These are phyloP conservation scores for Sporothrix humicola DNA, from an alignment of 2,329 filamentous ascomycete genomes.

Conservation along the genomic window DNA sequence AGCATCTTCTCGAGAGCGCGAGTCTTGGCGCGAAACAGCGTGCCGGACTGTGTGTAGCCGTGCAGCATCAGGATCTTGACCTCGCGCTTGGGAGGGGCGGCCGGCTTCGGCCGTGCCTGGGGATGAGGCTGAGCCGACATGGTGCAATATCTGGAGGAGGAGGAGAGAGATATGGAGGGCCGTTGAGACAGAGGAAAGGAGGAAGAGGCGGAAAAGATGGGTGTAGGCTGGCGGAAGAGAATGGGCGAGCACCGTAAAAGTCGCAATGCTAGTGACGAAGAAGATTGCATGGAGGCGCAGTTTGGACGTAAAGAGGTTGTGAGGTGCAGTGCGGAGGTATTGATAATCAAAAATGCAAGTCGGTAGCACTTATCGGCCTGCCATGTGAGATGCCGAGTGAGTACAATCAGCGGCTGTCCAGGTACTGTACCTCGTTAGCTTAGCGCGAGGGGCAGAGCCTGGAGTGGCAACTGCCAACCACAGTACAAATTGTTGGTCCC, in stretches of 20 bases:
- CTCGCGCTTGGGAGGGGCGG: conserved; percentile 52
- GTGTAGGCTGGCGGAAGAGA: neutral
- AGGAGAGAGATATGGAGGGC: neutral
- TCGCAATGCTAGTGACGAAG: neutral
- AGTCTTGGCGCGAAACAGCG: conserved; percentile 85
- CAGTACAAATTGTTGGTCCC: too few relatives aligned
- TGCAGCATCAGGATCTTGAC: conserved; percentile 80
- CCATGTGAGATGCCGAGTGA: conserved; percentile 1
- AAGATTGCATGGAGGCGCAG: neutral
- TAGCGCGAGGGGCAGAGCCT: conserved; percentile 13
- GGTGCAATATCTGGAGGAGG: neutral
- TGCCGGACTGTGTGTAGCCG: conserved; percentile 88
- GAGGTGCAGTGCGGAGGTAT: neutral
- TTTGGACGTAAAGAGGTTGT: neutral
- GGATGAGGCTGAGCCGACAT: conserved; percentile 23
- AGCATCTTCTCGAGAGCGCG: conserved; percentile 84
- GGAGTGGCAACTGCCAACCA: neutral
- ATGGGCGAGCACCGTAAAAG: neutral
- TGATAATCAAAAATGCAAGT: neutral
- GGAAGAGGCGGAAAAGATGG: too few relatives aligned
- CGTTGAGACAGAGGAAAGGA: too few relatives aligned
- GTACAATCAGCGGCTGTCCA: neutral
- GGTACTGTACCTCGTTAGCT: neutral
- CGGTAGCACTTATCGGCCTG: neutral
- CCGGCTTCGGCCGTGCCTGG: conserved; percentile 39